phyloP scores from a whole-genome alignment of 805 yeast species.

The Tetrapisispora nanseiensis region DNA sequence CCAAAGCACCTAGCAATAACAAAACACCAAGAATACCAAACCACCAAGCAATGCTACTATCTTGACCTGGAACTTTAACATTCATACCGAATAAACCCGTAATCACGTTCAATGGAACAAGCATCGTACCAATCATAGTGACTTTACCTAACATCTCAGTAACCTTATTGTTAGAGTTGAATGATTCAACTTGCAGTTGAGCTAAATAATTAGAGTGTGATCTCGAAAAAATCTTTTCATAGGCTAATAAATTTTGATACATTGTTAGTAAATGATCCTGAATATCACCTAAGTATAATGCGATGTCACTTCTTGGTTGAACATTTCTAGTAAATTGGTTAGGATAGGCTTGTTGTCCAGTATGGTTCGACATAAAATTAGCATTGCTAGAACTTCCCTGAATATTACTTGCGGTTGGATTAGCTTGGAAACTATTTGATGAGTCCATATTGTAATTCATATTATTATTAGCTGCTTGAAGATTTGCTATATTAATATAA shows the following conservation, averaged over 20 bases:
- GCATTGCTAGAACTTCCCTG: not conserved
- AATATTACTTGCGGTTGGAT: not conserved
- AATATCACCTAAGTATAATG: conserved; percentile 85
- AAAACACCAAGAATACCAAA: conserved; percentile 55
- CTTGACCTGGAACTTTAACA: conserved; percentile 73
- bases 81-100: conserved; percentile 97
- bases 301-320: conserved; percentile 84
- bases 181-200: conserved; percentile 86
- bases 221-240: conserved; percentile 87
- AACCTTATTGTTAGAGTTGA: conserved; percentile 73
- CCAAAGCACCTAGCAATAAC: conserved; percentile 31
- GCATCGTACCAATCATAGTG: conserved; percentile 79
- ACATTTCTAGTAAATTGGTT: conserved; percentile 15
- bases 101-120: conserved; percentile 80
- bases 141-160: conserved; percentile 84
- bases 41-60: conserved; percentile 46
- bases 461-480: conserved; percentile 16
- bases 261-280: conserved; percentile 95
- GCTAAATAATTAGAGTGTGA: conserved; percentile 90
- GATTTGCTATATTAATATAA: conserved; percentile 31
- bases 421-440: conserved; percentile 1
- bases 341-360: not conserved
- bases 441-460: conserved; percentile 2
- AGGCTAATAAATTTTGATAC: conserved; percentile 82
- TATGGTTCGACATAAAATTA: not conserved